These are phyloP conservation scores for Alternaria incomplexa DNA, from an alignment of 2,329 filamentous ascomycete species.

Conservation along the genomic window DNA sequence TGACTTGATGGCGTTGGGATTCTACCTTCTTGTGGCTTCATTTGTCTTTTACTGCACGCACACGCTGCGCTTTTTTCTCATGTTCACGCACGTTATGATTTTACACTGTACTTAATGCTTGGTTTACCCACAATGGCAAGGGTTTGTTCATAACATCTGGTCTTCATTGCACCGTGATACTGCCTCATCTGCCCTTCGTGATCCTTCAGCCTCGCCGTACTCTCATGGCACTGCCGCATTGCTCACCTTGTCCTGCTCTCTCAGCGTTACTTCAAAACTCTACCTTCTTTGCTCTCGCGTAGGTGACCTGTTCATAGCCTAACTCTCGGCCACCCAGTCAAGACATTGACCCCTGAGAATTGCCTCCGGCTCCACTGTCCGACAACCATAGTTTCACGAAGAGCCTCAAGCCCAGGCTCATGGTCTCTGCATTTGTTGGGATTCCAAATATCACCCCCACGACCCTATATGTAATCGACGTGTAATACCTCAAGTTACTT, in stretches of 20 bases:
- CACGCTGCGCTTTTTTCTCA: conserved; percentile 1
- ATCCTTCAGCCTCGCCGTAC: neutral
- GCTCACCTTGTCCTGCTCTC: neutral
- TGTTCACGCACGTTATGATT: conserved; percentile 11
- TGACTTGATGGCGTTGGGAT: conserved; percentile 6
- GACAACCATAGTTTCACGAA: neutral
- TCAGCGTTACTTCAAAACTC: neutral
- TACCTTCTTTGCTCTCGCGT: neutral
- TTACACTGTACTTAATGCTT: conserved; percentile 13
- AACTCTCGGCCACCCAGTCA: neutral
- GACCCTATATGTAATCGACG: neutral
- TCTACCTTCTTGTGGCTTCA: conserved; percentile 2
- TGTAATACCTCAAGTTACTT: neutral
- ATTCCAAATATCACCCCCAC: neutral
- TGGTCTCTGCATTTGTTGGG: neutral
- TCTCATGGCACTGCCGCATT: neutral
- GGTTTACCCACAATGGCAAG: conserved; percentile 20
- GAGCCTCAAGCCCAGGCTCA: neutral
- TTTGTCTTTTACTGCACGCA: conserved; percentile 1
- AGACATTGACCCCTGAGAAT: neutral
- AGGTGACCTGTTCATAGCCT: neutral
- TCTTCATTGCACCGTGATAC: neutral
- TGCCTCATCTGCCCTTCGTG: neutral
- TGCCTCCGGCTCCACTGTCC: neutral
- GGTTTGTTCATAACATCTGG: conserved; percentile 16